These are phyloP conservation scores for Cladosporium sp. DNA, from an alignment of 2,329 filamentous ascomycete genomes.

Conservation along the genomic window DNA sequence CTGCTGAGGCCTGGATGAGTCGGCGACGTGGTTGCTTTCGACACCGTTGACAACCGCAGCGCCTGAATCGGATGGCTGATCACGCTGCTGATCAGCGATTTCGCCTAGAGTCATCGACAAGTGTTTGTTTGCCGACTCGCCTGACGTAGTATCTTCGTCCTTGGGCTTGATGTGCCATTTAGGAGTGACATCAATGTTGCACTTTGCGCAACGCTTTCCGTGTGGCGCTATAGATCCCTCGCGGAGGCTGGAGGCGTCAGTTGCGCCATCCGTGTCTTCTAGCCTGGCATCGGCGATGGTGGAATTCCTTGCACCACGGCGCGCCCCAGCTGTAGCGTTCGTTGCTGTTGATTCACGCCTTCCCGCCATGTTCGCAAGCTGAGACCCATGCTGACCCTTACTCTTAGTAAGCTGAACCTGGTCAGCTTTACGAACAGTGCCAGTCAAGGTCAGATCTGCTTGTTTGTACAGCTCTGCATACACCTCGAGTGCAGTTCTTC, in stretches of 20 bases:
- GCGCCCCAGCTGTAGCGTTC: slow-evolving; percentile 28
- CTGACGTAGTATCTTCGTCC: background rate
- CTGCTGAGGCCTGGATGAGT: slow-evolving; percentile 12
- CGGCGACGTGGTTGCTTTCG: background rate
- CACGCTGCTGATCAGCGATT: slow-evolving; percentile 17
- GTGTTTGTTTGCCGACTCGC: slow-evolving; percentile 10
- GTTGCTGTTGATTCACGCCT: slow-evolving; percentile 38
- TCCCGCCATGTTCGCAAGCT: slow-evolving; percentile 26
- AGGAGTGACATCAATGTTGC: slow-evolving; percentile 64
- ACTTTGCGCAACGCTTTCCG: slow-evolving; percentile 41
- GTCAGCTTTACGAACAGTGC: slow-evolving; percentile 88
- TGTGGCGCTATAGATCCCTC: slow-evolving; percentile 22
- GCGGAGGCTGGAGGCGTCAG: slow-evolving; percentile 22
- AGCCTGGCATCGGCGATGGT: slow-evolving; percentile 25
- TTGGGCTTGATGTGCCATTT: slow-evolving; percentile 43
- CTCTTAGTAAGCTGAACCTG: slow-evolving; percentile 62
- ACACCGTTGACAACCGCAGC: background rate
- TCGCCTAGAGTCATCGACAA: slow-evolving; percentile 25
- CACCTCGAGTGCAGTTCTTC: slow-evolving; percentile 76
- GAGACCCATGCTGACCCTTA: slow-evolving; percentile 32
- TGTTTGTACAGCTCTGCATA: slow-evolving; percentile 91
- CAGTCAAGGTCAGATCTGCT: slow-evolving; percentile 83
- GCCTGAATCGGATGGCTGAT: slow-evolving; percentile 1
- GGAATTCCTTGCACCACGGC: slow-evolving; percentile 31
- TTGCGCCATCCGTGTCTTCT: slow-evolving; percentile 24